A percentile compares a stretch with the other conserved stretches of the same genome.
Conservation (phyloP, 495 filamentous ascomycete genomes). For the Aspergillus cavernicola region DNA sequence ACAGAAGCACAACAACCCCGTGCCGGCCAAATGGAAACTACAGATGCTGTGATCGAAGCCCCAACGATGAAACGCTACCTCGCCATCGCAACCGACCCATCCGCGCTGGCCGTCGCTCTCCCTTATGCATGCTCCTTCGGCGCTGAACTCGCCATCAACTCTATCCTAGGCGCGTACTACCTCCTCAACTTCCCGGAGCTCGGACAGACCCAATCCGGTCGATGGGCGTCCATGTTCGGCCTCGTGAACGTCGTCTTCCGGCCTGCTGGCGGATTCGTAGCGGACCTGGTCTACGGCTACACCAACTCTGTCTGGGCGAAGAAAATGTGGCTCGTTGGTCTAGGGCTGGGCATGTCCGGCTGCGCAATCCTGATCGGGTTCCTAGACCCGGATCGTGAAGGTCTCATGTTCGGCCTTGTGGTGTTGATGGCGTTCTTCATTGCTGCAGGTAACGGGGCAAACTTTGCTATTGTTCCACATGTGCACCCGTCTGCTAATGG, state of each 20-base stretch:
- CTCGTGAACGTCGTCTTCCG: constrained; percentile 77
- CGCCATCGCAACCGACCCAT: constrained; percentile 56
- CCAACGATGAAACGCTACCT: constrained; percentile 60
- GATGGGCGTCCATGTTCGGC: constrained; percentile 89
- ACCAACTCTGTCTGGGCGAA: constrained; percentile 68
- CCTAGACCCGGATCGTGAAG: constrained; percentile 53
- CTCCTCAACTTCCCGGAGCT: constrained; percentile 68
- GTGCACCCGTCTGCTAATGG: constrained; percentile 73
- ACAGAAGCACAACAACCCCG: constrained; percentile 42
- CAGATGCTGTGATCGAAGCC: constrained; percentile 52
- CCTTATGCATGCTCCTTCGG: constrained; percentile 86
- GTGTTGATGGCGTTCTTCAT: constrained; percentile 74
- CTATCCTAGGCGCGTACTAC: constrained; percentile 77
- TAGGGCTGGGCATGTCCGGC: constrained; percentile 59
- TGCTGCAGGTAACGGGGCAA: constrained; percentile 81
- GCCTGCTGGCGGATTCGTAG: constrained; percentile 72
- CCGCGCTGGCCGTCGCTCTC: constrained; percentile 62
- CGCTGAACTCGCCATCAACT: constrained; percentile 81
- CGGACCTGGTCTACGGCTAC: constrained; percentile 67
- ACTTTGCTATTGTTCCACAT: constrained; percentile 82
- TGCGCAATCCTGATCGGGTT: constrained; percentile 70
- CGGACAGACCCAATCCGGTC: constrained; percentile 66
- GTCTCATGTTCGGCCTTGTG: constrained; percentile 73
- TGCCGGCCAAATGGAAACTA: constrained; percentile 48
- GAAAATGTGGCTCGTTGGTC: constrained; percentile 64